Conservation (phyloP, 2,329 filamentous ascomycete genomes). For the Myotisia sp. region DNA sequence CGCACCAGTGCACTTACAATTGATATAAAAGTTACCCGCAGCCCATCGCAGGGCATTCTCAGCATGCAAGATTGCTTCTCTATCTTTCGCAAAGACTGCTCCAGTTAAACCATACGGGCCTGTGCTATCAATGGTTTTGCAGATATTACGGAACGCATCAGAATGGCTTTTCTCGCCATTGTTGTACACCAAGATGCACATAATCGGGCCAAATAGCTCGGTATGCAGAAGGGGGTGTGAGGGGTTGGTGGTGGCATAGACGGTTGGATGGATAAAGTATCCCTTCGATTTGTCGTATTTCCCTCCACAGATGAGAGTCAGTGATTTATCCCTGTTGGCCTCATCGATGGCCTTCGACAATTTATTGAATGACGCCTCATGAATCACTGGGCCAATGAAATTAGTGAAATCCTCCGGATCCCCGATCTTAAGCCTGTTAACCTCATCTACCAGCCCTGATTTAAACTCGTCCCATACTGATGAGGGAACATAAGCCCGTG, state of each 20-base stretch:
- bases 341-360: conserved; percentile 61
- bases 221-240: conserved; percentile 58
- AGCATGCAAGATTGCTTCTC: conserved; percentile 22
- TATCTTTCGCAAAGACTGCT: conserved; percentile 30
- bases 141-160: conserved; percentile 43
- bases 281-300: conserved; percentile 64
- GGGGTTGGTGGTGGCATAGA: conserved; percentile 62
- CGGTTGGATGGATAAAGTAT: conserved; percentile 71
- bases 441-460: conserved; percentile 52
- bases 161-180: conserved; percentile 49
- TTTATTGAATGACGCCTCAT: conserved; percentile 68
- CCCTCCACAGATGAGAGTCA: conserved; percentile 61
- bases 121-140: conserved; percentile 35
- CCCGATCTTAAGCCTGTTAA: conserved; percentile 55
- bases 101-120: conserved; percentile 31
- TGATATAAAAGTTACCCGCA: conserved; percentile 32
- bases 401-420: conserved; percentile 55
- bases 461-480: conserved; percentile 63
- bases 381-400: conserved; percentile 81
- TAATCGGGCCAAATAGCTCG: conserved; percentile 70
- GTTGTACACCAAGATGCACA: conserved; percentile 64
- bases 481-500: conserved; percentile 61
- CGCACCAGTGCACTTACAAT: conserved; percentile 47
- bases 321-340: conserved; percentile 61
- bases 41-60: conserved; percentile 25